These are phyloP conservation scores for Phytophthora cajani DNA, from an alignment of 352 stramenopile species.

Conservation along the genomic window DNA sequence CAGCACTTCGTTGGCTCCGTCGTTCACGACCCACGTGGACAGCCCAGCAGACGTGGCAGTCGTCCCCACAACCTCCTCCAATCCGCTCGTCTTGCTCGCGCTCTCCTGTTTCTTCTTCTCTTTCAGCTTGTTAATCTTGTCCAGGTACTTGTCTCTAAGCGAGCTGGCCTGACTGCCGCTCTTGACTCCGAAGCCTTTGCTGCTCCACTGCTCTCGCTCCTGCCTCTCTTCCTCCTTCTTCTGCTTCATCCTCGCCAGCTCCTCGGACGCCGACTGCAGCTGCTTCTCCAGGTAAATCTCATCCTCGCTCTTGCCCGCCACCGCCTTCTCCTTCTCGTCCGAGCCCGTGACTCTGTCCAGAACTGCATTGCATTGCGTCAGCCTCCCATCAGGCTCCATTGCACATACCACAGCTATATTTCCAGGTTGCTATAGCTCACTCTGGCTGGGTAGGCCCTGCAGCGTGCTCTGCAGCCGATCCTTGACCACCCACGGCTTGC, in stretches of 20 bases:
- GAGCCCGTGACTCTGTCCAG: constrained; percentile 59
- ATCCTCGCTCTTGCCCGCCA: constrained; percentile 49
- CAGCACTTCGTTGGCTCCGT: constrained; percentile 74
- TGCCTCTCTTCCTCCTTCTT: constrained; percentile 32
- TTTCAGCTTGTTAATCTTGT: constrained; percentile 76
- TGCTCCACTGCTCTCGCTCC: constrained; percentile 33
- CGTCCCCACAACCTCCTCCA: constrained; percentile 35
- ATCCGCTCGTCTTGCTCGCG: background rate
- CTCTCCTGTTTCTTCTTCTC: constrained; percentile 49
- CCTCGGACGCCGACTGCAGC: constrained; percentile 47
- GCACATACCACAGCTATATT: background rate
- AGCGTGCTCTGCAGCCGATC: constrained; percentile 70
- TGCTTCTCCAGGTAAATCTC: constrained; percentile 67
- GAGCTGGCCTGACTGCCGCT: constrained; percentile 27
- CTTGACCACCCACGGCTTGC: constrained; percentile 68
- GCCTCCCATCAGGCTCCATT: background rate
- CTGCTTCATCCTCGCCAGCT: constrained; percentile 34
- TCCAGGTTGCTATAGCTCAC: constrained; percentile 25
- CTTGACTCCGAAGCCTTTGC: constrained; percentile 10
- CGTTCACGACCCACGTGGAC: constrained; percentile 78
- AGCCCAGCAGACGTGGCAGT: constrained; percentile 57
- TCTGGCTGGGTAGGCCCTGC: constrained; percentile 64
- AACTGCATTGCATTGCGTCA: constrained; percentile 17
- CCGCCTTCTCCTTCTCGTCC: constrained; percentile 22
- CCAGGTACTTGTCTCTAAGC: constrained; percentile 75